Base-by-base conservation (phyloP, 306 rosid species). In the Vicia villosa region DNA sequence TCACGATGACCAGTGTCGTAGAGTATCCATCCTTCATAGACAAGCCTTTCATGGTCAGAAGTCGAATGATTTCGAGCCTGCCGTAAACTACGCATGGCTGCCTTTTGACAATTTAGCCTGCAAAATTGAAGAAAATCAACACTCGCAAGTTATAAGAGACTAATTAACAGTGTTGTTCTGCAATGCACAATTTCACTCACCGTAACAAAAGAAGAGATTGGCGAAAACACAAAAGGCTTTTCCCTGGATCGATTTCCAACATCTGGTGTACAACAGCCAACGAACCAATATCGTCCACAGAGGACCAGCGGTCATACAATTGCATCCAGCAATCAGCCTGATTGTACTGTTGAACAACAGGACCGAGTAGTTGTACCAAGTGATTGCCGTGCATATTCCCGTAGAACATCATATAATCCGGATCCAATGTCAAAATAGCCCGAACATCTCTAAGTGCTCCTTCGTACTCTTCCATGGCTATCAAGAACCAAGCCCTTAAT, bases 251-350 rank as follows among this genome's bases (percentile, higher is more conserved):
- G 74, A 89, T 91, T 71, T 85, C 81, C 61, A 91, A 74, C 97
- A 91, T 91, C 47, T 89, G 96, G 68, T 91, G 96, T 28, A 91
- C 96, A 52, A 91, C 91, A 79, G 97, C 91, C 59, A 91, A 76
- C 26, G 97, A 91, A 79, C 97, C 97, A 60, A 91, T 84, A 70
- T 89, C 97, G 74, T 91, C 97, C 45, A 91, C 96, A 80, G 85
- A 87, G 70, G 97, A 91, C 97, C 97, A 91, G 52, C 90, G 80
- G 22, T 91, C 94, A 77, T 89, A 85, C 50, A 91, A 84, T 54
- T 89, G 90, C 91, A 91, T 89, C 97, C 97, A 91, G 77, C 97
- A 91, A 85, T 91, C 97, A 69, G 96, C 97, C 80, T 83, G 97
- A 74, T 85, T 77, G 82, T 80, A 81, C 68, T 87, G 86, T 50